Evolutionary conservation across 225 moss, liverwort and hornwort species (phyloP), one percentile per base, ranked within the genome.

Genomic region (Ulota crispa): DNA sequence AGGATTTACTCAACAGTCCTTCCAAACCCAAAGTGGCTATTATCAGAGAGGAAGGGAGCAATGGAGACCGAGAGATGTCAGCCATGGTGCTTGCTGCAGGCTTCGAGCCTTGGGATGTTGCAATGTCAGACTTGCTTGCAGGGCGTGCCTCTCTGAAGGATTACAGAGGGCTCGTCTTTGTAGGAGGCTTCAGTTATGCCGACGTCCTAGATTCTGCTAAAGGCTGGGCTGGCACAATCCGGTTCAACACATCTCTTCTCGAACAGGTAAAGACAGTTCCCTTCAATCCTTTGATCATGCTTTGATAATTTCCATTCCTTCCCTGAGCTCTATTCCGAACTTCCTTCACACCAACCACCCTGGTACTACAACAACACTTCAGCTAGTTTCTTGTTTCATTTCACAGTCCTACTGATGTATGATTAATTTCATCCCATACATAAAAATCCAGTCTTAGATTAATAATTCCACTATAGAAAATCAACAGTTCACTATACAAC

Each of bases 151-250:
- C 87, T 28, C 68, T 96, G 19, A 73, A 89, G 41, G 90, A 92
- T n/a, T 99, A 87, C 60, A 89, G 67, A 36, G 99, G 99, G 57
- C 10, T 99, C 19, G 91, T 93, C 47, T 99, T 99, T 83, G 96
- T 96, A 4, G 99, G 99, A 72, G 99, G 99, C 24, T 99, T 99
- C 76, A 99, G 99, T 82, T 99, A 99, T 76, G 96, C 96, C 47
- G 99, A 99, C 80, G 99, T 99, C 32, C 82, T 99, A 62, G 99
- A 99, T 74, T 99, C 99, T 81, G 99, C 99, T 3, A 99, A 99
- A 80, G 99, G 99, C 55, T 99, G 99, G 99, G 99, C 99, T 28
- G 99, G 99, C 83, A 96, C 99, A 45, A 96, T 96, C 63, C 91
- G 94, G 39, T 99, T 99, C 80, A 99, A 99, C 75, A 57, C 88